Evolutionary conservation across 2,329 filamentous ascomycete species (phyloP).

Genomic region (Paraconiothyrium sp.): DNA sequence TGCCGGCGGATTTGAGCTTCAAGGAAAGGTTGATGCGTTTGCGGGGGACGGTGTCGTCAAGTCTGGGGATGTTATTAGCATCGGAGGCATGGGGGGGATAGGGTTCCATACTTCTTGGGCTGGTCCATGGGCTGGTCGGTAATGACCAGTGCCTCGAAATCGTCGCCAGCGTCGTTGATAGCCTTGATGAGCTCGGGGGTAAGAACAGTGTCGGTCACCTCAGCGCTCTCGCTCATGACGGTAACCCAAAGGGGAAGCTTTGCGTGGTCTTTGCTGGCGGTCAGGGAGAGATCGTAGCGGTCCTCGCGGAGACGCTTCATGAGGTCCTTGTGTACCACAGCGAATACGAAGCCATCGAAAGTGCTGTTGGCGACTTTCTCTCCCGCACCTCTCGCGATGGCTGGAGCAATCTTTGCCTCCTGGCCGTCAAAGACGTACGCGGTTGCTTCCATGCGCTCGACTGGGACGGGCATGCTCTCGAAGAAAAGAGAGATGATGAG

Average conservation of each 20-base stretch:
- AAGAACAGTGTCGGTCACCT: conserved; percentile 87
- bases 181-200: conserved; percentile 88
- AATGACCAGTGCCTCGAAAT: conserved; percentile 84
- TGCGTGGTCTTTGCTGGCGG: conserved; percentile 88
- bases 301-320: conserved; percentile 93
- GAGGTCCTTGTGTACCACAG: conserved; percentile 90
- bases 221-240: conserved; percentile 96
- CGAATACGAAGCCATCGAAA: conserved; percentile 94
- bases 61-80: conserved; percentile 56
- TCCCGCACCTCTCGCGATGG: conserved; percentile 68
- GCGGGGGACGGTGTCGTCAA: conserved; percentile 83
- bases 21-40: conserved; percentile 86
- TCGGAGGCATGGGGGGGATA: not conserved
- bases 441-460: conserved; percentile 78
- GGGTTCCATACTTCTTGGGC: conserved; percentile 75
- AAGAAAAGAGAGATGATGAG: conserved; percentile 76
- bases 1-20: conserved; percentile 68
- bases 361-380: conserved; percentile 70
- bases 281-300: conserved; percentile 93
- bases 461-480: conserved; percentile 75
- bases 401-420: conserved; percentile 78
- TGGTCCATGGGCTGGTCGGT: conserved; percentile 90
- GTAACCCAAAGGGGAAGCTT: conserved; percentile 92
- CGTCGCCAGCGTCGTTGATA: conserved; percentile 76
- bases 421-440: conserved; percentile 92